A percentile compares a stretch with the other conserved stretches of the same genome.
phyloP scores from a whole-genome alignment of 345 rosid species.

The Bruguiera parviflora region DNA sequence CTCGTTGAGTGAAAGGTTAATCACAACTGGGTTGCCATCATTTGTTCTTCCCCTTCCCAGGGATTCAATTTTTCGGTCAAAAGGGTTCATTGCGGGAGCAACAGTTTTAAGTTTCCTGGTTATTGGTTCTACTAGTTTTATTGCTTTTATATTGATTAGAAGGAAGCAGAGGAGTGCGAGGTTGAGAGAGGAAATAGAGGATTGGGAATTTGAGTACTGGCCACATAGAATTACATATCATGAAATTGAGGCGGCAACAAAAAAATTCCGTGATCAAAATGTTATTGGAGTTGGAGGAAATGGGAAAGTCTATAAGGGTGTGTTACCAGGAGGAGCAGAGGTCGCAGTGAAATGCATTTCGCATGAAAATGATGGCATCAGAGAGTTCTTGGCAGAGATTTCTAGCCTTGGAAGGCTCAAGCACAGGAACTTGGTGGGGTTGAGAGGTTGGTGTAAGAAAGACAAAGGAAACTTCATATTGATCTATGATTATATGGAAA shows the following conservation, averaged over 20 bases:
- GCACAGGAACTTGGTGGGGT: conserved; percentile 59
- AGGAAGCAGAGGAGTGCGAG: conserved; percentile 42
- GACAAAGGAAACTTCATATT: conserved; percentile 66
- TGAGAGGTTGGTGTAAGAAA: conserved; percentile 83
- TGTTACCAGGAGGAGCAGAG: conserved; percentile 51
- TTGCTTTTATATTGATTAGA: conserved; percentile 36
- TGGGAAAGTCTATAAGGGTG: conserved; percentile 75
- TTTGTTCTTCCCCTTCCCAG: conserved; percentile 54
- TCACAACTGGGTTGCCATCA: conserved; percentile 63
- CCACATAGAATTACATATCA: conserved; percentile 59
- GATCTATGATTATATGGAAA: conserved; percentile 77
- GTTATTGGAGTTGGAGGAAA: conserved; percentile 74
- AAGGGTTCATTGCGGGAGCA: conserved; percentile 50
- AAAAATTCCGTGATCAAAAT: conserved; percentile 57
- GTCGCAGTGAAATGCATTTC: conserved; percentile 72
- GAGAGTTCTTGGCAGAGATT: conserved; percentile 69
- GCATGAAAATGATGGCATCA: conserved; percentile 62
- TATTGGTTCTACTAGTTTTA: conserved; percentile 26
- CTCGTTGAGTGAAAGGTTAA: conserved; percentile 46
- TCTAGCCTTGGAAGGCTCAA: conserved; percentile 71
- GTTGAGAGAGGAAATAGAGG: conserved; percentile 65
- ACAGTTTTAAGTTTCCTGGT: conserved; percentile 36
- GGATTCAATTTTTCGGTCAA: conserved; percentile 32
- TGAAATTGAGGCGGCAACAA: conserved; percentile 59
- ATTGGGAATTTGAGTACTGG: conserved; percentile 93